A percentile compares a stretch with the other conserved stretches of the same genome.
Conservation (phyloP, 805 yeast genomes). For the Kazachstania taianensis region DNA sequence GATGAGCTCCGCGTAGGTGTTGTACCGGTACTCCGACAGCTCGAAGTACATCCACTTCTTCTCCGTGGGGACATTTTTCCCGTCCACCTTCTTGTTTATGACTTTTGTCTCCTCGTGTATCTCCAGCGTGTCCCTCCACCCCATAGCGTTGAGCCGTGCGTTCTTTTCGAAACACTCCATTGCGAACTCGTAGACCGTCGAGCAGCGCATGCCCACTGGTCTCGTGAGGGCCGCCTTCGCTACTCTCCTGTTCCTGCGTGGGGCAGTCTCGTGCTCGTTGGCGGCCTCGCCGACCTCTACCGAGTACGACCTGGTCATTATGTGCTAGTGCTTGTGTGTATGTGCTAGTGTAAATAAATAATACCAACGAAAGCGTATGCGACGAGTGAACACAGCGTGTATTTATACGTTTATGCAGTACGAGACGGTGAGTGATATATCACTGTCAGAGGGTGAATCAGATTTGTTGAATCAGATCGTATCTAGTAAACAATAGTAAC, state of each 20-base stretch:
- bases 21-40: conserved; percentile 57
- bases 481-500: too few species aligned
- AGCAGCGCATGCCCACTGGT: conserved; percentile 57
- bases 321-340: neutral
- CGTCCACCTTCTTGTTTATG: conserved; percentile 69
- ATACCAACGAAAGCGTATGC: too few species aligned
- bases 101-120: conserved; percentile 66
- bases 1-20: conserved; percentile 50
- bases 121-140: conserved; percentile 68
- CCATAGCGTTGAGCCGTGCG: conserved; percentile 50
- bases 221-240: conserved; percentile 33
- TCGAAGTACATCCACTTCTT: conserved; percentile 86
- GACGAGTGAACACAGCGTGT: too few species aligned
- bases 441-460: too few species aligned
- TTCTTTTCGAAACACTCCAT: conserved; percentile 50
- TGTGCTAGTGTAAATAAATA: too few species aligned
- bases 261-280: conserved; percentile 69
- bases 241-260: conserved; percentile 54
- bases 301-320: conserved; percentile 21
- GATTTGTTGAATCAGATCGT: too few species aligned
- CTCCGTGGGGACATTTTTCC: conserved; percentile 58
- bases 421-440: too few species aligned
- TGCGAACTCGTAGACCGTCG: conserved; percentile 62
- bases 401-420: too few species aligned
- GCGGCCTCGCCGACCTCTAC: conserved; percentile 61